Evolutionary conservation across 176 grass and related monocot genomes (phyloP).

Genomic region (Saccharum officinarum): DNA sequence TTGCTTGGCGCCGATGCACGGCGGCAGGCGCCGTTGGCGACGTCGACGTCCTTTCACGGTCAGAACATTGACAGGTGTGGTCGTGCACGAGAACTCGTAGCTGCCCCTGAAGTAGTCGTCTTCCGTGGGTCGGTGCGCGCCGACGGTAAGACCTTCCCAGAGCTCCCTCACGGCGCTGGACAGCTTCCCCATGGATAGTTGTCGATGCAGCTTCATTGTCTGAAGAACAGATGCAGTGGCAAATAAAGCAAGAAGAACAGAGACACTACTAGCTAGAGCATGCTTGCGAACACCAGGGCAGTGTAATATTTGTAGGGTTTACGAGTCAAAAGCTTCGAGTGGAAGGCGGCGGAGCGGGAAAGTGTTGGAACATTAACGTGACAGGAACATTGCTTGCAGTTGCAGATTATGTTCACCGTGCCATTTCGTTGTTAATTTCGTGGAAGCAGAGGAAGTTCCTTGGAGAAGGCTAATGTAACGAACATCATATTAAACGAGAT

Average conservation of each 20-base stretch:
- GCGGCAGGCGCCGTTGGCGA: not conserved
- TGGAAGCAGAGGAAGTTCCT: not conserved
- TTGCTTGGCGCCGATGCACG: conserved; percentile 23
- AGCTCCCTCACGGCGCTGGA: not conserved
- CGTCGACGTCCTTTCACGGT: not conserved
- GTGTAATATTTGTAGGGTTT: conserved; percentile 32
- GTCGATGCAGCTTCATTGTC: not conserved
- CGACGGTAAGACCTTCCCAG: conserved; percentile 4
- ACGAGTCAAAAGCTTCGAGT: conserved; percentile 1
- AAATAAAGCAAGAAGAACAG: not conserved
- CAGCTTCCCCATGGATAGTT: not conserved
- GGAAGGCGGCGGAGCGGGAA: not conserved
- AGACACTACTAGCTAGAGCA: not conserved
- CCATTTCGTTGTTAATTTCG: conserved; percentile 17
- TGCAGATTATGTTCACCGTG: not conserved
- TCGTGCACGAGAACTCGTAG: conserved; percentile 39
- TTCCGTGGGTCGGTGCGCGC: not conserved
- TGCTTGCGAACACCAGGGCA: not conserved
- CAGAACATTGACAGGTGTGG: not conserved
- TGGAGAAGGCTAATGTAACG: not conserved
- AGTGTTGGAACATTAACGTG: conserved; percentile 12
- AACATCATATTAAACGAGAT: not conserved
- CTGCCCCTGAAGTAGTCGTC: conserved; percentile 35
- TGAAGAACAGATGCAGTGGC: not conserved
- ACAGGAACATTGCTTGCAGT: not conserved